Evolutionary conservation across 345 rosid species (phyloP).

Genomic region (Gossypium anomalum): DNA sequence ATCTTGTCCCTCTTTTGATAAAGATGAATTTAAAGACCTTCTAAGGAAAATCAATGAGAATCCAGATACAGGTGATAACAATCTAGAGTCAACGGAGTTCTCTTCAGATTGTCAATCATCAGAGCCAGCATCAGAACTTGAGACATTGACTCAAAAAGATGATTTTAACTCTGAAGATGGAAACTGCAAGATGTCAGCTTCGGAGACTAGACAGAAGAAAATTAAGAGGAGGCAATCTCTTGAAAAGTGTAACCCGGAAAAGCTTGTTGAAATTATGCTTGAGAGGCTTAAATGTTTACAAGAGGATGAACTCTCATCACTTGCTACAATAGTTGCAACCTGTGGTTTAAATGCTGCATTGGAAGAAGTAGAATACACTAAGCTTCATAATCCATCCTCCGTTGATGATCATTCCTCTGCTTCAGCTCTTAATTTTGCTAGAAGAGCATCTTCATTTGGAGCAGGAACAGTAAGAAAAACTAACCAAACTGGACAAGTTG

Average conservation of each 20-base stretch:
- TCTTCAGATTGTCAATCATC: slow-evolving; percentile 57
- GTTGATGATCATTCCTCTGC: slow-evolving; percentile 22
- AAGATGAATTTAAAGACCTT: slow-evolving; percentile 67
- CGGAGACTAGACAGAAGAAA: slow-evolving; percentile 40
- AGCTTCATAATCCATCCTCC: slow-evolving; percentile 30
- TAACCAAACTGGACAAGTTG: slow-evolving; percentile 30
- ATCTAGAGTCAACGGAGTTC: slow-evolving; percentile 43
- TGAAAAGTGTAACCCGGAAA: slow-evolving; percentile 45
- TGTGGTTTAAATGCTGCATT: slow-evolving; percentile 88
- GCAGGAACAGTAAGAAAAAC: slow-evolving; percentile 29
- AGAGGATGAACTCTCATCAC: slow-evolving; percentile 85
- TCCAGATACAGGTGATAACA: slow-evolving; percentile 44
- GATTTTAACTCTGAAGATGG: slow-evolving; percentile 27
- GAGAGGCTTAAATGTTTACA: slow-evolving; percentile 77
- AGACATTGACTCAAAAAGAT: slow-evolving; percentile 27
- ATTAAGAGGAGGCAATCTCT: slow-evolving; percentile 53
- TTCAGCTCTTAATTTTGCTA: slow-evolving; percentile 27
- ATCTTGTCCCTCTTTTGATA: slow-evolving; percentile 44
- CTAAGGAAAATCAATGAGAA: slow-evolving; percentile 70
- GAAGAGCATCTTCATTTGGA: slow-evolving; percentile 45
- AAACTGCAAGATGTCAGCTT: slow-evolving; percentile 26
- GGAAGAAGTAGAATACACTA: slow-evolving; percentile 56
- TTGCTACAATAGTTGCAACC: slow-evolving; percentile 89
- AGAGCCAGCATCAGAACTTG: slow-evolving; percentile 50
- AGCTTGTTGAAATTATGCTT: slow-evolving; percentile 68